A percentile compares a stretch with the other conserved stretches of the same genome.
phyloP scores from a whole-genome alignment of 2,329 filamentous ascomycete species.

The Diaporthe vexans region DNA sequence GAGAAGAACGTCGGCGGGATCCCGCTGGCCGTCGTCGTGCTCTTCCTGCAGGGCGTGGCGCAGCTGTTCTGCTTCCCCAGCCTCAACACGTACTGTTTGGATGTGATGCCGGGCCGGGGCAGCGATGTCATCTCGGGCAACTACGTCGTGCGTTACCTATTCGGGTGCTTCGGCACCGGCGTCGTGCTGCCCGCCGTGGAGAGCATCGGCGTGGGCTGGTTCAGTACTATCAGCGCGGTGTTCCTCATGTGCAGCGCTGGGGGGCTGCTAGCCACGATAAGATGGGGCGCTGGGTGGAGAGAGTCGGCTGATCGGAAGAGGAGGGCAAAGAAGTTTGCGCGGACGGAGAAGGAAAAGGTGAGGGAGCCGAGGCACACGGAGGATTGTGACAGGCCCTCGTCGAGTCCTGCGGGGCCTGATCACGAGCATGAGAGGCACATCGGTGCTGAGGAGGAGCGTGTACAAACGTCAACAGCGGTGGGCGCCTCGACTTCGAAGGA shows the following conservation, averaged over 20 bases:
- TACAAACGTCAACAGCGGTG: background rate
- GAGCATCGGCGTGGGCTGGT: conserved; percentile 84
- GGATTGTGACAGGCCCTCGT: background rate
- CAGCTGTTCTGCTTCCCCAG: conserved; percentile 79
- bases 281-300: conserved; percentile 66
- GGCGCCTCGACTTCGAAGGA: background rate
- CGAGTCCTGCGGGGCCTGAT: background rate
- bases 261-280: conserved; percentile 62
- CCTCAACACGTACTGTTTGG: conserved; percentile 82
- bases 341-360: conserved; percentile 35
- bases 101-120: conserved; percentile 80
- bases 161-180: conserved; percentile 79
- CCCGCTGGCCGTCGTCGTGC: conserved; percentile 71
- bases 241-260: conserved; percentile 66
- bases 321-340: conserved; percentile 51
- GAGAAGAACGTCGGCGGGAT: conserved; percentile 57
- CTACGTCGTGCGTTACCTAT: conserved; percentile 82
- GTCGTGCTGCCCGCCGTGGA: conserved; percentile 82
- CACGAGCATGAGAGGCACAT: background rate
- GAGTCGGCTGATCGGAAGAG: conserved; percentile 65
- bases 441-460: background rate
- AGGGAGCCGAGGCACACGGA: background rate
- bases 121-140: conserved; percentile 85
- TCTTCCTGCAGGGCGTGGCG: conserved; percentile 78
- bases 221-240: conserved; percentile 76